Base-by-base conservation (phyloP, 2,329 filamentous ascomycete species). In the Corynespora cassiicola region DNA sequence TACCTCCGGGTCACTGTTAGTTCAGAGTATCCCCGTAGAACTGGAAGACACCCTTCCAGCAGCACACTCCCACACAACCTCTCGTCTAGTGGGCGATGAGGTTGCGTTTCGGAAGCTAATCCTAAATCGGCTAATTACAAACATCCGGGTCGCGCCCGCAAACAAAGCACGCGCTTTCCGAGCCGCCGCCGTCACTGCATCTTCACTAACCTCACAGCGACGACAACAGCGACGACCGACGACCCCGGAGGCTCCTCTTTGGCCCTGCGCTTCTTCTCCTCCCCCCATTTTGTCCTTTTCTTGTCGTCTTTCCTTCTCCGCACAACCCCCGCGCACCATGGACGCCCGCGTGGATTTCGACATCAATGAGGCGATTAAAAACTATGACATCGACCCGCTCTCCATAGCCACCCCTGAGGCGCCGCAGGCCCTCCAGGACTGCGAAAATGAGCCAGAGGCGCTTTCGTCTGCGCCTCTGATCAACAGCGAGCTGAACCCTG, bases 331-430 rank as follows among this genome's bases (percentile, higher is more conserved):
- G 52, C 54, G 63, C 84, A 86, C 77, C 62, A 87, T 87, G 75
- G 78, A 79, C 56, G 75, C 76, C 51, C 74, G 71, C 50, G 81
- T 90, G 66, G 81, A 86, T 63, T 99, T 99, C 74, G 89, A 97
- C 70, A 89, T 99, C 71, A 96, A 96, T 69, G 87, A 96, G 75
- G 90, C 90, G 52, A 86, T 97, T 70, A 96, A 96, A 78, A 82
- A 89, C 68, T 99, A 96, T 73, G 88, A 96, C 81, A 95, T 90
- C 72, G 92, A 97, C 68, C 92, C 94, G 7, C 77, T 84, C 29
- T 81, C 83, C 24, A 87, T 97, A 39, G 77, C 87, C 6, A 96
- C 91, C 2, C 85, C 88, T 27, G 92, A 97, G 68, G 94, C 91
- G 39, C 87, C 94, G 56, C 72, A 84, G 28, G 82, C 87, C 43